A percentile compares a stretch with the other conserved stretches of the same genome.
These are phyloP conservation scores for Debaryomyces psychrophilus DNA, from an alignment of 1,139 yeast species.

Conservation along the genomic window DNA sequence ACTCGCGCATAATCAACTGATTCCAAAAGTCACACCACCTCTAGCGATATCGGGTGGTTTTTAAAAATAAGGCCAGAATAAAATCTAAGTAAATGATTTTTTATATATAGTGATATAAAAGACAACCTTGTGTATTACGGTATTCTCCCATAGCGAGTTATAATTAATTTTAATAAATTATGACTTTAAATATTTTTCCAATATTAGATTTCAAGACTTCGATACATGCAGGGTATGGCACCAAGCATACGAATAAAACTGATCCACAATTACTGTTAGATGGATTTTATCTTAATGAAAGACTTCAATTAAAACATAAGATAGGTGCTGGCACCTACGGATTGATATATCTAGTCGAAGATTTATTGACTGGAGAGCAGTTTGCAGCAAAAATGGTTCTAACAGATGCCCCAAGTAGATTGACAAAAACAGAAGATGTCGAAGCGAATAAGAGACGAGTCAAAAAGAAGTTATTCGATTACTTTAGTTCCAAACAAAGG, in stretches of 20 bases:
- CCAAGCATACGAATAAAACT: constrained; percentile 11
- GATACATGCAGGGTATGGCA: constrained; percentile 10
- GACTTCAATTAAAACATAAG: constrained; percentile 45
- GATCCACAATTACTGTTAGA: constrained; percentile 22
- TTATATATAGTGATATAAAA: neutral
- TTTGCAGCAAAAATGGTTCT: constrained; percentile 79
- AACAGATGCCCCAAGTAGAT: constrained; percentile 39
- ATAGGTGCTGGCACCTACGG: constrained; percentile 95
- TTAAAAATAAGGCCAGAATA: neutral
- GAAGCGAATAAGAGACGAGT: constrained; percentile 36
- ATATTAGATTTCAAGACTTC: constrained; percentile 16
- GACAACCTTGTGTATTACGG: neutral
- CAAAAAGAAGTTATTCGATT: constrained; percentile 32
- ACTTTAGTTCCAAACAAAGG: constrained; percentile 28
- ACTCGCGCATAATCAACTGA: constrained; percentile 1
- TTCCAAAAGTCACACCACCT: neutral
- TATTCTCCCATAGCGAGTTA: neutral
- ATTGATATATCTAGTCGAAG: constrained; percentile 71
- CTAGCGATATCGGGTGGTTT: constrained; percentile 4
- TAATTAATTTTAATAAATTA: constrained; percentile 7
- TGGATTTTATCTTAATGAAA: constrained; percentile 26
- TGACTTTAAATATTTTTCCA: constrained; percentile 24
- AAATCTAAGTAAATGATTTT: neutral
- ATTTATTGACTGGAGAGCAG: constrained; percentile 48
- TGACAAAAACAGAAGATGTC: constrained; percentile 27